These are phyloP conservation scores for Phylloporus scabripes DNA, from an alignment of 768 basidiomycete species.

Conservation along the genomic window DNA sequence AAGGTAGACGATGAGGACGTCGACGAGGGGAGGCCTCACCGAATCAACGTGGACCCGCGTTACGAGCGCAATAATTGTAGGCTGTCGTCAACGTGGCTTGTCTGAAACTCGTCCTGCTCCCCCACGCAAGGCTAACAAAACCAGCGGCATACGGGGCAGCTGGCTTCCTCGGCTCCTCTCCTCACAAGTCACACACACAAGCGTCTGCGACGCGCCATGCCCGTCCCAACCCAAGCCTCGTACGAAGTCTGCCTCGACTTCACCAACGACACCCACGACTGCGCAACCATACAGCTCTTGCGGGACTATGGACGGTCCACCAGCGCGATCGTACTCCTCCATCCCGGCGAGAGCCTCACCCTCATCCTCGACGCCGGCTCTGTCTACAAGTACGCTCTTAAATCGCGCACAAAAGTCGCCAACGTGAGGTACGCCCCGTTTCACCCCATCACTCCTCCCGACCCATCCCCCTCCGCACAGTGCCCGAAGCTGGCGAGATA, in stretches of 20 bases:
- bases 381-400: constrained; percentile 64
- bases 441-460: constrained; percentile 2
- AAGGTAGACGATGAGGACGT: constrained; percentile 33
- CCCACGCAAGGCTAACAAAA: constrained; percentile 33
- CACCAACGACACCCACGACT: constrained; percentile 63
- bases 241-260: constrained; percentile 68
- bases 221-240: constrained; percentile 44
- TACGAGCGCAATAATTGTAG: constrained; percentile 27
- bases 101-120: constrained; percentile 26
- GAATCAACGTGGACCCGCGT: constrained; percentile 29
- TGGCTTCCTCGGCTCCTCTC: constrained; percentile 15
- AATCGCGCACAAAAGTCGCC: constrained; percentile 57
- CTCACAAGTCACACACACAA: constrained; percentile 13
- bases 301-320: constrained; percentile 57
- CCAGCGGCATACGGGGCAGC: constrained; percentile 22
- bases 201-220: constrained; percentile 49
- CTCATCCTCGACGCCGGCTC: constrained; percentile 66
- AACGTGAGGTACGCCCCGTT: constrained; percentile 55
- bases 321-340: constrained; percentile 50
- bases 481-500: constrained; percentile 62
- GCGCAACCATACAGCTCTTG: constrained; percentile 57
- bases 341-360: constrained; percentile 59
- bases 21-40: constrained; percentile 28
- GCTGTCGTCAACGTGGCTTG: constrained; percentile 21
- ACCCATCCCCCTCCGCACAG: constrained; percentile 30